Base-by-base conservation (phyloP, 2,329 filamentous ascomycete species). In the Cladosporium cucumerinum region DNA sequence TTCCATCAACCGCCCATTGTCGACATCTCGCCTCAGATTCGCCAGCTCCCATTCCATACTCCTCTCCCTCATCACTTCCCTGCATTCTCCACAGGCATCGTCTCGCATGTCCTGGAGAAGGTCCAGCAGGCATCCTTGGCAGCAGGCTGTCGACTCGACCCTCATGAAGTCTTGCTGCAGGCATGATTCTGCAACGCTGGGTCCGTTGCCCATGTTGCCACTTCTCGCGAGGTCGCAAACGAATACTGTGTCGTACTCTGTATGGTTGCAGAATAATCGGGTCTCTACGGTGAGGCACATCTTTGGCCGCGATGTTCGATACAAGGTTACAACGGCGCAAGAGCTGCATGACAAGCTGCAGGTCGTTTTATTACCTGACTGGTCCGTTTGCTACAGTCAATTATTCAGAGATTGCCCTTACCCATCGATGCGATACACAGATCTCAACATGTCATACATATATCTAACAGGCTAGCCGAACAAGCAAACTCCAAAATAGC, bases 201-300 rank as follows among this genome's bases (percentile, higher is more conserved):
- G 26, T 32, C 51, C 14, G 18, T 21, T n/a, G 51, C 51, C n/a
- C 7, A 18, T 6, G 18, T 54, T 11, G 51, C 26, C 51, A 21
- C n/a, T n/a, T n/a, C 51, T 54, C 18, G 26, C 26, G n/a, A 11
- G 8, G 18, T 28, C 26, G 28, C 51, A 54, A 8, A 54, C 16
- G 25, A 30, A 12, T 2, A 30, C 51, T 25, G 30, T 23, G 32
- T 34, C 7, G 2, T 57, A 39, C 8, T 59, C 28, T n/a, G 58
- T 18, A 30, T 61, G 58, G 46, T 34, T n/a, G 58, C 58, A 61
- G 34, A 18, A 25, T 10, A 61, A 46, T 6, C n/a, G 28, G n/a
- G 21, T 34, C 21, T 51, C 43, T n/a, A 61, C 30, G 12, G 21
- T 49, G 28, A 61, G 32, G 58, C 58, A 61, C 58, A 61, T 61